Evolutionary conservation across 75 land plant genomes (phyloP).

Genomic region (Selaginella tamariscina): DNA sequence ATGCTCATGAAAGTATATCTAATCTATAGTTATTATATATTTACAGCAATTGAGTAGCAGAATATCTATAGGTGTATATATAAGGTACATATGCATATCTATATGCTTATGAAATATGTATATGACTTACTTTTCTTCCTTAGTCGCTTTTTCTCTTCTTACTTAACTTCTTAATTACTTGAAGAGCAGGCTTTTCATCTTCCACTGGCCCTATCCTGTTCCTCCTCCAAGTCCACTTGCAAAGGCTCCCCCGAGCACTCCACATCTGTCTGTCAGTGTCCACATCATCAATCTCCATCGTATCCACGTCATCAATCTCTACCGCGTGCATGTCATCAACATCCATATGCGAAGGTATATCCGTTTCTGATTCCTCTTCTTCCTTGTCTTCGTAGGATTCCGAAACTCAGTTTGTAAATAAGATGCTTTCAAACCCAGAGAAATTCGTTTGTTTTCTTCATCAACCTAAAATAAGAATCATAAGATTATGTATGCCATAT

Average conservation of each 20-base stretch:
- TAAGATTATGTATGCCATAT: not conserved
- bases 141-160: constrained; percentile 51
- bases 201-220: not conserved
- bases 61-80: too few relatives aligned
- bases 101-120: too few relatives aligned
- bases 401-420: constrained; percentile 32
- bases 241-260: too few relatives aligned
- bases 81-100: too few relatives aligned
- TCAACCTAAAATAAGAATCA: constrained; percentile 39
- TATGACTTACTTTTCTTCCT: constrained; percentile 52
- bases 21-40: too few relatives aligned
- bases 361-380: constrained; percentile 20
- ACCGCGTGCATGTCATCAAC: not conserved
- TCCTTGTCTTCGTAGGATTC: not conserved
- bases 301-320: not conserved
- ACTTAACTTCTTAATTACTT: constrained; percentile 11
- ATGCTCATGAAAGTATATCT: too few relatives aligned
- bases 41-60: too few relatives aligned
- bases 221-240: not conserved
- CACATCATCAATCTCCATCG: too few relatives aligned
- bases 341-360: constrained; percentile 4
- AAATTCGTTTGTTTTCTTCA: constrained; percentile 40
- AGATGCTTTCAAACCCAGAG: constrained; percentile 73
- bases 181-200: not conserved
- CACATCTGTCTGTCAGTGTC: too few relatives aligned